Evolutionary conservation across 176 grass and related monocot species (phyloP).

Genomic region (Carex littledalei): DNA sequence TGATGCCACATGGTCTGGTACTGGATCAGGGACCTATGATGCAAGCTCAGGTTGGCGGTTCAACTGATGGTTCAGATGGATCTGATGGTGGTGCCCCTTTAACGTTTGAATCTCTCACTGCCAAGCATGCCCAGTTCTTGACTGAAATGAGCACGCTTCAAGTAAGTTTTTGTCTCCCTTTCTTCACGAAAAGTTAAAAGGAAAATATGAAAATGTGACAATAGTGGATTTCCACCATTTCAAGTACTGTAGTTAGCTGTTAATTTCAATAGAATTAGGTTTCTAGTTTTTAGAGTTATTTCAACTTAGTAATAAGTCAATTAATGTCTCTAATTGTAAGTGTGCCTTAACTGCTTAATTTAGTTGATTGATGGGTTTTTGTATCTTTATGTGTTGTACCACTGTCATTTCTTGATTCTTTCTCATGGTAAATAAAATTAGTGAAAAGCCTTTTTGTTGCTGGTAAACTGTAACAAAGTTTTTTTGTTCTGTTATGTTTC

Average conservation of each 20-base stretch:
- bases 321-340: background rate
- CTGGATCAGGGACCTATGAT: conserved; percentile 47
- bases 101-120: conserved; percentile 69
- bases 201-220: background rate
- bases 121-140: conserved; percentile 79
- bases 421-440: background rate
- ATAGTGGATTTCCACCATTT: background rate
- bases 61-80: conserved; percentile 52
- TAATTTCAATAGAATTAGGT: background rate
- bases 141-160: conserved; percentile 82
- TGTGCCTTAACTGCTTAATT: background rate
- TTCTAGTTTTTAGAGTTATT: background rate
- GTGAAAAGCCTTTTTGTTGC: background rate
- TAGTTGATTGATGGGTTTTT: background rate
- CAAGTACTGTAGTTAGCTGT: background rate
- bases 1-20: conserved; percentile 55
- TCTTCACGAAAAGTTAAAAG: background rate
- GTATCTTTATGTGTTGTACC: background rate
- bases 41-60: conserved; percentile 46
- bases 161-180: conserved; percentile 32
- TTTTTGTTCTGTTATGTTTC: conserved; percentile 25
- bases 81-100: conserved; percentile 36
- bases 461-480: background rate
- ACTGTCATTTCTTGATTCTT: background rate
- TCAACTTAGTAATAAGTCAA: background rate